A percentile compares a stretch with the other conserved stretches of the same genome.
Evolutionary conservation across 441 rosid species (phyloP).

Genomic region (Populus hybrid): DNA sequence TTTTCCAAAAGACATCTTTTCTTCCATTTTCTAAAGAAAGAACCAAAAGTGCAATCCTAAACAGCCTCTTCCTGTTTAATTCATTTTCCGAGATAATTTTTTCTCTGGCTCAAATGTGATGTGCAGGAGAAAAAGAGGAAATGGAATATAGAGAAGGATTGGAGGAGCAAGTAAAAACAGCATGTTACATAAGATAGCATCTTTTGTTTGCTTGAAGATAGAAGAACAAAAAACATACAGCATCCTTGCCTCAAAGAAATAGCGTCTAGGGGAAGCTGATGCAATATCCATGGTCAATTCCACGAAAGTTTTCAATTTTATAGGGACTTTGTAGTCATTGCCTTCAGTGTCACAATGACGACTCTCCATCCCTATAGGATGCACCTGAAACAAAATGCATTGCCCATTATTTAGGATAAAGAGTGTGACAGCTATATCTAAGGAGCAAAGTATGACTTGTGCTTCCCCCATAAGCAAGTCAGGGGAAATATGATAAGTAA

Average conservation of each 20-base stretch:
- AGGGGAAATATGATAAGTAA: neutral
- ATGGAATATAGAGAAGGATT: neutral
- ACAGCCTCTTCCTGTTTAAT: neutral
- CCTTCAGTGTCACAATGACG: slow-evolving; percentile 15
- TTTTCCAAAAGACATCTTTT: neutral
- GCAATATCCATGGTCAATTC: slow-evolving; percentile 91
- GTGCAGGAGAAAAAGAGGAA: neutral
- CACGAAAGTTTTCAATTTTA: slow-evolving; percentile 64
- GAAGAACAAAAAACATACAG: slow-evolving; percentile 26
- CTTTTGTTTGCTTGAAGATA: slow-evolving; percentile 6
- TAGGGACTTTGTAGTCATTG: slow-evolving; percentile 37
- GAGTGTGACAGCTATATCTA: neutral
- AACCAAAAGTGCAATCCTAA: neutral
- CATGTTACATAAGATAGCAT: neutral
- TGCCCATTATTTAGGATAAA: neutral
- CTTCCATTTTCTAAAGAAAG: neutral
- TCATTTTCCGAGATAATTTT: neutral
- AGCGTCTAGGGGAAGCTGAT: slow-evolving; percentile 93
- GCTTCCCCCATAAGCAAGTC: neutral
- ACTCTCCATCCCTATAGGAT: slow-evolving; percentile 43
- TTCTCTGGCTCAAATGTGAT: neutral
- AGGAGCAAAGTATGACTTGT: neutral
- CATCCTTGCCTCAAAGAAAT: slow-evolving; percentile 88
- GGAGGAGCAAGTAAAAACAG: neutral
- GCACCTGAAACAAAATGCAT: slow-evolving; percentile 46